A percentile compares a stretch with the other conserved stretches of the same genome.
Conservation (phyloP, 306 rosid species). For the Quercus bicolor region DNA sequence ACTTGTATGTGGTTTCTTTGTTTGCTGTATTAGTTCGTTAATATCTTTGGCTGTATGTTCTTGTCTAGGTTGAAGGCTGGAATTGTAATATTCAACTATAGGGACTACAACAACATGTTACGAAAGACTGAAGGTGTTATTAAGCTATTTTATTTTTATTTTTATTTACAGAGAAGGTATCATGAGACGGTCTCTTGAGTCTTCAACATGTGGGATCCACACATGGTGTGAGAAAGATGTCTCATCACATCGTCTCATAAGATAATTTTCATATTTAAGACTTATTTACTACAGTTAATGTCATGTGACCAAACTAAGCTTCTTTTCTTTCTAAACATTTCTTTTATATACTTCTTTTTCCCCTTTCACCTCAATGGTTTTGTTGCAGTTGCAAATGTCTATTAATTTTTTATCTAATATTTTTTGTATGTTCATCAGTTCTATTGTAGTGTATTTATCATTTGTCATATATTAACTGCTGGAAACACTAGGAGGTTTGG, state of each 20-base stretch:
- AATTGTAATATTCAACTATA: conserved; percentile 88
- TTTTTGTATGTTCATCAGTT: background rate
- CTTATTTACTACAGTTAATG: background rate
- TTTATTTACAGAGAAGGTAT: too few relatives aligned
- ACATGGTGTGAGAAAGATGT: too few relatives aligned
- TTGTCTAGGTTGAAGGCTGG: conserved; percentile 63
- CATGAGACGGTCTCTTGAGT: too few relatives aligned
- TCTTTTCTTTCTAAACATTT: background rate
- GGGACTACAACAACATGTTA: conserved; percentile 63
- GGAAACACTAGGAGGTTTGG: background rate
- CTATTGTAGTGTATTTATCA: background rate
- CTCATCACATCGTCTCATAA: conserved; percentile 1
- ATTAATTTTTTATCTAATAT: conserved; percentile 1
- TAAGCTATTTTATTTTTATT: conserved; percentile 1
- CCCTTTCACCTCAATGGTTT: background rate
- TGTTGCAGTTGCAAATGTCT: conserved; percentile 9
- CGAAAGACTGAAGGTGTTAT: conserved; percentile 88
- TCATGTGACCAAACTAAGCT: background rate
- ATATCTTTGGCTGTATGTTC: conserved; percentile 14
- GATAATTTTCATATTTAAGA: background rate
- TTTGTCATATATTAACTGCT: background rate
- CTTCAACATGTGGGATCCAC: too few relatives aligned
- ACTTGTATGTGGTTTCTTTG: background rate
- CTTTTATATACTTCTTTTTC: conserved; percentile 6
- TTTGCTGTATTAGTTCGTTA: conserved; percentile 1